Evolutionary conservation across 257 asterid species (phyloP).

Genomic region (Avicennia marina): DNA sequence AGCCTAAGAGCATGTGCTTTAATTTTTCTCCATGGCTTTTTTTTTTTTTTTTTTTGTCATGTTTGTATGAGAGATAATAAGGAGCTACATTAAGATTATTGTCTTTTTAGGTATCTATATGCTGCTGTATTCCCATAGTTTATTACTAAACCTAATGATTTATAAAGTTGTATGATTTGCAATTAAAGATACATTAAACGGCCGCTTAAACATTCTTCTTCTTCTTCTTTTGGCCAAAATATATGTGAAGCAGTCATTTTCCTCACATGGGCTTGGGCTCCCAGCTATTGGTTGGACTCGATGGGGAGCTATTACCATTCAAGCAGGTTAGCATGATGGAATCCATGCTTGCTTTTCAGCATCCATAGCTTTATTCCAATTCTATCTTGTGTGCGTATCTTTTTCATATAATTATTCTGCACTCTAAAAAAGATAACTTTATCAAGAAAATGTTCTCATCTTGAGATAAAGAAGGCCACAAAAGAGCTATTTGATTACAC

Average conservation of each 20-base stretch:
- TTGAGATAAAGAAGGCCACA: too few species aligned
- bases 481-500: neutral
- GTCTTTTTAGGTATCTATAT: too few species aligned
- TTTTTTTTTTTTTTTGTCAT: too few species aligned
- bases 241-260: constrained; percentile 36
- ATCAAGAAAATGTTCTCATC: neutral
- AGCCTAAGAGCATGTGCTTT: too few species aligned
- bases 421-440: too few species aligned
- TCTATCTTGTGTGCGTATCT: neutral
- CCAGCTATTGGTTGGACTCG: constrained; percentile 58
- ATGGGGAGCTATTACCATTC: constrained; percentile 60
- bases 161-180: too few species aligned
- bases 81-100: too few species aligned
- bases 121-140: too few species aligned
- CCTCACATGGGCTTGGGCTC: constrained; percentile 62
- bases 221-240: neutral
- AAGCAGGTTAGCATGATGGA: constrained; percentile 37
- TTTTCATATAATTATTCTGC: too few species aligned
- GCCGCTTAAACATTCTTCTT: neutral
- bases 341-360: neutral
- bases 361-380: neutral
- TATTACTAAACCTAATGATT: too few species aligned
- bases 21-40: too few species aligned
- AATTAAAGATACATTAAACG: constrained; percentile 3
- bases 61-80: too few species aligned